phyloP scores from a whole-genome alignment of 805 yeast genomes.

The Barnettozyma siamensis region DNA sequence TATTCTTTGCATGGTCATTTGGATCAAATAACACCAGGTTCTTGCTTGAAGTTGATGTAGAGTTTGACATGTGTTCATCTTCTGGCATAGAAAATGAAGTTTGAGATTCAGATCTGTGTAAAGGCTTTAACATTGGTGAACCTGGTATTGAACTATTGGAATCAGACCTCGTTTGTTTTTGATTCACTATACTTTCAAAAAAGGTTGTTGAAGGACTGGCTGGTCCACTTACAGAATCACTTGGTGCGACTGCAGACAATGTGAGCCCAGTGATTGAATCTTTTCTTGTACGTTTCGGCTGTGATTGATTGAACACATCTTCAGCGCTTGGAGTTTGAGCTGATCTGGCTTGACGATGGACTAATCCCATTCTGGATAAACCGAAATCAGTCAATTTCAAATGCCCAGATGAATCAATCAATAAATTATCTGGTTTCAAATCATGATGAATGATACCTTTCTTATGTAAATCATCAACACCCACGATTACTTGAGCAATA shows the following conservation, averaged over 20 bases:
- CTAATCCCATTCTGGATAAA: conserved; percentile 79
- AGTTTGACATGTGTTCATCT: conserved; percentile 33
- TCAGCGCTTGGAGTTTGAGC: conserved; percentile 12
- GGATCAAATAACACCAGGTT: conserved; percentile 74
- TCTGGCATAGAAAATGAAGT: conserved; percentile 51
- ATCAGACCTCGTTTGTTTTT: conserved; percentile 13
- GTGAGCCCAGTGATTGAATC: conserved; percentile 21
- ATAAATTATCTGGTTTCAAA: conserved; percentile 87
- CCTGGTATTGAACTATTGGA: conserved; percentile 23
- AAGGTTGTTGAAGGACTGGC: conserved; percentile 26
- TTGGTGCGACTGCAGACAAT: conserved; percentile 12
- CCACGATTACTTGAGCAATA: conserved; percentile 84
- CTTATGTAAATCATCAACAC: conserved; percentile 82
- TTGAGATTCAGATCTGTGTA: conserved; percentile 47
- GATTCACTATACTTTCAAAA: conserved; percentile 24
- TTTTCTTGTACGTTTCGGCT: conserved; percentile 11
- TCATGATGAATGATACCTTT: conserved; percentile 93
- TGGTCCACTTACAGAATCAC: conserved; percentile 15
- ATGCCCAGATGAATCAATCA: conserved; percentile 85
- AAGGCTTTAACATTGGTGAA: conserved; percentile 46
- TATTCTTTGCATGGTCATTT: conserved; percentile 44
- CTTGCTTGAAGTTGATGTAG: conserved; percentile 11
- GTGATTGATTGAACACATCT: conserved; percentile 18
- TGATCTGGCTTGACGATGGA: conserved; percentile 63
- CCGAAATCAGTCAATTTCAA: conserved; percentile 94